A percentile compares a stretch with the other conserved stretches of the same genome.
Conservation (phyloP, 2,329 filamentous ascomycete genomes). For the Cladorrhinum sp. region DNA sequence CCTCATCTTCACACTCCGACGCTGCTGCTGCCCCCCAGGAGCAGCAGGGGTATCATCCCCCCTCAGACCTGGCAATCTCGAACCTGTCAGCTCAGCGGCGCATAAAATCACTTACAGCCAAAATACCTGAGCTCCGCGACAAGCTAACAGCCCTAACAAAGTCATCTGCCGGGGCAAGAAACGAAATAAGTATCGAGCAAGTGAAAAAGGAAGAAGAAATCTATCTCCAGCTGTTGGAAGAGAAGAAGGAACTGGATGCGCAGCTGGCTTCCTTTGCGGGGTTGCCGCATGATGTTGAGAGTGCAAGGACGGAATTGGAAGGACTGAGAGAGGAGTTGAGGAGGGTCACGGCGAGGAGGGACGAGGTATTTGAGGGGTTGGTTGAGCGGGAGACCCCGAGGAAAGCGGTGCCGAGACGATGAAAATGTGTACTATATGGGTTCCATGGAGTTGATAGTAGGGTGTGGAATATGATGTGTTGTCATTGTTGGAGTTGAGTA, state of each 20-base stretch:
- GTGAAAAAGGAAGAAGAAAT: slow-evolving; percentile 57
- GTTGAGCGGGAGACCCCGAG: slow-evolving; percentile 60
- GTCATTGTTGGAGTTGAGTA: too few species aligned
- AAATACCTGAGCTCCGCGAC: slow-evolving; percentile 65
- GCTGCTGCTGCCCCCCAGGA: neutral
- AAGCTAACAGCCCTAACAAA: slow-evolving; percentile 44
- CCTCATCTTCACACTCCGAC: slow-evolving; percentile 61
- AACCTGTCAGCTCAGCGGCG: slow-evolving; percentile 73
- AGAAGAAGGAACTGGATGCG: slow-evolving; percentile 58
- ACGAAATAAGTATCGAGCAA: slow-evolving; percentile 51
- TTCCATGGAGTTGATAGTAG: too few species aligned
- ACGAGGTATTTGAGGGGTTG: slow-evolving; percentile 71
- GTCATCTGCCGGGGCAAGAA: neutral
- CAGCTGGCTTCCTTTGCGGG: slow-evolving; percentile 66
- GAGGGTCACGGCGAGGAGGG: slow-evolving; percentile 59
- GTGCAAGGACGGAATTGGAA: slow-evolving; percentile 69
- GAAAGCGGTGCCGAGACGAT: slow-evolving; percentile 32
- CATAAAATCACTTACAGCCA: slow-evolving; percentile 63
- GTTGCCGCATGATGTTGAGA: slow-evolving; percentile 66
- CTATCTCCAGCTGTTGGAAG: slow-evolving; percentile 55
- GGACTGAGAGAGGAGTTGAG: slow-evolving; percentile 62
- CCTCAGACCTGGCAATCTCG: slow-evolving; percentile 59
- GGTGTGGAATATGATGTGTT: too few species aligned
- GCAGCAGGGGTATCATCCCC: slow-evolving; percentile 45
- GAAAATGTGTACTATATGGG: too few species aligned